Evolutionary conservation across 768 basidiomycete species (phyloP).

Genomic region (Mrakia gelida): DNA sequence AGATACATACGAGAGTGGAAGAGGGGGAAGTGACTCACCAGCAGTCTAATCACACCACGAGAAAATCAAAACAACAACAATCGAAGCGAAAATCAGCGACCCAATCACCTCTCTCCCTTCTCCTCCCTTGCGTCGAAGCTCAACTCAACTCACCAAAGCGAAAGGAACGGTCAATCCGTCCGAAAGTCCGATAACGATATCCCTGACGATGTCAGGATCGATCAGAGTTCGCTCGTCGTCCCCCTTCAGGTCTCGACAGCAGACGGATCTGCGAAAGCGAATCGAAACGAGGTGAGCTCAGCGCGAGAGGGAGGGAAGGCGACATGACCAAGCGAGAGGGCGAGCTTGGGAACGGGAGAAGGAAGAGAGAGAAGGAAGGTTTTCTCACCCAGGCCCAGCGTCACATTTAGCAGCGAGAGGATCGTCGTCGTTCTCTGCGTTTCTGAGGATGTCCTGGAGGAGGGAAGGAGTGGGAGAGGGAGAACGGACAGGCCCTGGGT

Average conservation of each 20-base stretch:
- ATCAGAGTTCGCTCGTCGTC: constrained; percentile 58
- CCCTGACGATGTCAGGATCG: constrained; percentile 65
- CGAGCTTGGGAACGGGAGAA: too few species aligned
- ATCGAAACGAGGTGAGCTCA: not conserved
- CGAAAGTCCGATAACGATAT: constrained; percentile 79
- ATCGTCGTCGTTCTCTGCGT: not conserved
- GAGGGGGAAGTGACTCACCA: constrained; percentile 45
- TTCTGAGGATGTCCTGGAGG: constrained; percentile 19
- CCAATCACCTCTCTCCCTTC: not conserved
- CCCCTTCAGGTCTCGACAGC: constrained; percentile 81
- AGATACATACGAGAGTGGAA: not conserved
- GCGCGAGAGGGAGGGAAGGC: too few species aligned
- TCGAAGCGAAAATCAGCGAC: not conserved
- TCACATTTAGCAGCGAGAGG: constrained; percentile 29
- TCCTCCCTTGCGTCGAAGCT: not conserved
- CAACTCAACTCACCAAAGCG: constrained; percentile 51
- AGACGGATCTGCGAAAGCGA: constrained; percentile 52
- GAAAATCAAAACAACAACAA: not conserved
- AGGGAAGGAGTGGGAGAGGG: constrained; percentile 17
- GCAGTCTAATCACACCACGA: constrained; percentile 52
- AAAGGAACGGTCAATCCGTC: constrained; percentile 90
- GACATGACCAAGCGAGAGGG: not conserved
- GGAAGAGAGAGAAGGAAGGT: not conserved
- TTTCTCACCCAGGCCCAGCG: constrained; percentile 14
- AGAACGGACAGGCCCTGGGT: not conserved